Percentiles rank a stretch among this genome's conserved stretches.
Conservation (phyloP, 1,284 basidiomycete genomes). For the Trichosporon asahii region DNA sequence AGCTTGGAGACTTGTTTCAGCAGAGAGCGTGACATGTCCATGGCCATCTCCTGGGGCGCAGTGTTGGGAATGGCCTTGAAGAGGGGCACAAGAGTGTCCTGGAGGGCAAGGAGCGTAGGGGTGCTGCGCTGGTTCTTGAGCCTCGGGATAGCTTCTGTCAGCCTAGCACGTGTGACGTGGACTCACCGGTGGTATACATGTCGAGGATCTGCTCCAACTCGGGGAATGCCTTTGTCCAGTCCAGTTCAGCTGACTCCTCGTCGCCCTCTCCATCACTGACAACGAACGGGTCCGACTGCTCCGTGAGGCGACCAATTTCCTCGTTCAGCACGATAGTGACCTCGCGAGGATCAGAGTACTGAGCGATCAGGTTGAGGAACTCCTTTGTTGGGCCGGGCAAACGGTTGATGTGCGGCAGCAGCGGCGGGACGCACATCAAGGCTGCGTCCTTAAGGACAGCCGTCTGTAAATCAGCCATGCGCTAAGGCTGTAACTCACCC, state of each 20-base stretch:
- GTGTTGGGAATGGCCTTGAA: constrained; percentile 23
- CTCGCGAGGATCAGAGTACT: constrained; percentile 31
- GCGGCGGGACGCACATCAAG: constrained; percentile 21
- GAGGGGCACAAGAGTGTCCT: constrained; percentile 28
- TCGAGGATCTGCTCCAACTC: constrained; percentile 59
- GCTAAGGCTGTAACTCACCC: constrained; percentile 7
- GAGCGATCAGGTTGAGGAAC: constrained; percentile 25
- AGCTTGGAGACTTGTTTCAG: constrained; percentile 20
- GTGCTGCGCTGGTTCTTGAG: constrained; percentile 33
- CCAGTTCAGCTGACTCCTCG: constrained; percentile 36
- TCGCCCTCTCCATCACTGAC: constrained; percentile 37
- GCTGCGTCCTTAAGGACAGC: constrained; percentile 24
- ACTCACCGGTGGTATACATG: constrained; percentile 30
- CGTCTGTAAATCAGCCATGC: constrained; percentile 1
- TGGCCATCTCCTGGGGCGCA: constrained; percentile 17
- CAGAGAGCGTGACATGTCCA: constrained; percentile 23
- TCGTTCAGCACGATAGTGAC: constrained; percentile 35
- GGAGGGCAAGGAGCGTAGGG: constrained; percentile 32
- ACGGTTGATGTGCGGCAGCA: constrained; percentile 15
- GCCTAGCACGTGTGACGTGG: background rate
- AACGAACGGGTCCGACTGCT: constrained; percentile 29
- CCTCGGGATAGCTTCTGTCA: constrained; percentile 29
- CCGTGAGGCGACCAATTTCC: constrained; percentile 30
- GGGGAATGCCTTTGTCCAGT: constrained; percentile 51
- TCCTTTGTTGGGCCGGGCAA: constrained; percentile 5